These are phyloP conservation scores for Prinsepia uniflora DNA, from an alignment of 306 rosid genomes.

Conservation along the genomic window DNA sequence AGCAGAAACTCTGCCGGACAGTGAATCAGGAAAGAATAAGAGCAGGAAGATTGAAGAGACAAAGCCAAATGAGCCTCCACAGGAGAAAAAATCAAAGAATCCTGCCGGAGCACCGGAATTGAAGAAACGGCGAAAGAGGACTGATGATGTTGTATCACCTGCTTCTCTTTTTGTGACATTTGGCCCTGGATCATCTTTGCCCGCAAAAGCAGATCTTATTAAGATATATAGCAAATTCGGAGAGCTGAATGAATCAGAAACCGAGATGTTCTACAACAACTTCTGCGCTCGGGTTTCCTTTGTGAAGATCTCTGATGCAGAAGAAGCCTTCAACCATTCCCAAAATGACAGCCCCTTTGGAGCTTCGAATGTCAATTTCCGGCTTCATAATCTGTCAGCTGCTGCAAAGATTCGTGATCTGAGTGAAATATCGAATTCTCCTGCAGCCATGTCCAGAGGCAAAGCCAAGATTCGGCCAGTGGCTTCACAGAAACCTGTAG, in stretches of 20 bases:
- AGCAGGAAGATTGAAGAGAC: constrained; percentile 26
- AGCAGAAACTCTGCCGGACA: constrained; percentile 13
- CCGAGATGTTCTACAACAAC: constrained; percentile 45
- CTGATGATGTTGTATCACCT: constrained; percentile 21
- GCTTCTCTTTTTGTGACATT: constrained; percentile 51
- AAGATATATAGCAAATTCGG: constrained; percentile 52
- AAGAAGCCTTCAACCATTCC: constrained; percentile 50
- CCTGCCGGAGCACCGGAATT: not conserved
- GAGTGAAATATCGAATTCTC: constrained; percentile 31
- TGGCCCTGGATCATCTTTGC: constrained; percentile 52
- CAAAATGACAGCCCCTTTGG: constrained; percentile 49
- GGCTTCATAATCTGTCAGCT: constrained; percentile 31
- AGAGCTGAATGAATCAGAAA: constrained; percentile 49
- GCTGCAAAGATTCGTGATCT: constrained; percentile 42
- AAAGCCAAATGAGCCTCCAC: constrained; percentile 2
- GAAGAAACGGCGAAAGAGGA: constrained; percentile 27
- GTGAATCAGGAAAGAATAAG: constrained; percentile 31
- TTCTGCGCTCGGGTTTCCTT: constrained; percentile 62
- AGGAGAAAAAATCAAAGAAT: not conserved
- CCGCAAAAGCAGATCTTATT: constrained; percentile 61
- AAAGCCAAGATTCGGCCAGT: constrained; percentile 25
- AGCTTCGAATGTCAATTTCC: constrained; percentile 37
- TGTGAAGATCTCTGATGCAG: constrained; percentile 42
- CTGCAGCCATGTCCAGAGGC: constrained; percentile 22
- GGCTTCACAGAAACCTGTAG: constrained; percentile 26